Evolutionary conservation across 176 grass and related monocot species (phyloP).

Genomic region (Thalia dealbata): DNA sequence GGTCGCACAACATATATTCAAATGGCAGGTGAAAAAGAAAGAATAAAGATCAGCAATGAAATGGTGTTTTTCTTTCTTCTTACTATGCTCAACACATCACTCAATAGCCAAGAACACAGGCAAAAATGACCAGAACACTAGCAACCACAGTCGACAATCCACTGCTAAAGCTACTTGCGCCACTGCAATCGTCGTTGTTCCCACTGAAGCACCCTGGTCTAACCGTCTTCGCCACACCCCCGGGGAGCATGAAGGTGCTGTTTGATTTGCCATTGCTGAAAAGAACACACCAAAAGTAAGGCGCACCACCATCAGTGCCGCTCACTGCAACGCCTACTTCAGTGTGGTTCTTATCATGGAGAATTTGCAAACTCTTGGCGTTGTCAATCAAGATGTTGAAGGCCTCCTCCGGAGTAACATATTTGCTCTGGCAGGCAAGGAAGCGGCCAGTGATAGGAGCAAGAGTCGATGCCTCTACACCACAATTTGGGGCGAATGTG

Average conservation of each 20-base stretch:
- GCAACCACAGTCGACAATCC: conserved; percentile 16
- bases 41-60: conserved; percentile 21
- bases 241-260: conserved; percentile 57
- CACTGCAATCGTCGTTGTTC: conserved; percentile 59
- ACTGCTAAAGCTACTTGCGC: conserved; percentile 8
- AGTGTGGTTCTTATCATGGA: conserved; percentile 72
- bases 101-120: conserved; percentile 39
- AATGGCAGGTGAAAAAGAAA: conserved; percentile 17
- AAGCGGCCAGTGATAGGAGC: conserved; percentile 68
- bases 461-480: conserved; percentile 51
- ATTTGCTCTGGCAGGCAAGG: conserved; percentile 66
- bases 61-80: background rate
- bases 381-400: conserved; percentile 51
- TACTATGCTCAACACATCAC: background rate
- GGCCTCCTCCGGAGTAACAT: conserved; percentile 30
- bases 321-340: conserved; percentile 61
- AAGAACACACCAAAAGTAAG: conserved; percentile 84
- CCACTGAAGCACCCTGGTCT: conserved; percentile 76
- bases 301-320: conserved; percentile 37
- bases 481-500: conserved; percentile 66
- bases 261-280: conserved; percentile 67
- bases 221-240: conserved; percentile 51
- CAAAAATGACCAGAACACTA: conserved; percentile 13
- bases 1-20: background rate
- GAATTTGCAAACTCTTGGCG: conserved; percentile 35